phyloP scores from a whole-genome alignment of 768 basidiomycete species.

The Hygrophorus russula region DNA sequence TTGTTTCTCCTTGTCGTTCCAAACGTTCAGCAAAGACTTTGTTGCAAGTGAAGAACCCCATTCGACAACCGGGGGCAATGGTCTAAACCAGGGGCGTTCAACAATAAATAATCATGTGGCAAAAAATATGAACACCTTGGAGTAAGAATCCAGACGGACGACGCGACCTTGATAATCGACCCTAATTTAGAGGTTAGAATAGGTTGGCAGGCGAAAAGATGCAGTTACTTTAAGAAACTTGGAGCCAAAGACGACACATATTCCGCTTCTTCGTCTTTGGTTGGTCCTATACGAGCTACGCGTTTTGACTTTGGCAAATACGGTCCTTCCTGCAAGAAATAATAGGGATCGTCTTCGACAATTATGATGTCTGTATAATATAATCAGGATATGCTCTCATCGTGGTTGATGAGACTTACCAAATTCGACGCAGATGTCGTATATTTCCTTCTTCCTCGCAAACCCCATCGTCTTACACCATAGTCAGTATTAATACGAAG shows the following conservation, averaged over 20 bases:
- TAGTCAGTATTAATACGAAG: not conserved
- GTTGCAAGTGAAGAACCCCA: constrained; percentile 76
- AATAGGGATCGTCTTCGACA: constrained; percentile 78
- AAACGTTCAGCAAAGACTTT: constrained; percentile 68
- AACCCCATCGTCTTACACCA: constrained; percentile 43
- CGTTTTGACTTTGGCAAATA: constrained; percentile 37
- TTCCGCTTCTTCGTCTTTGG: constrained; percentile 26
- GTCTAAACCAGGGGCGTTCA: constrained; percentile 30
- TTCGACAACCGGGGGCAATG: constrained; percentile 63
- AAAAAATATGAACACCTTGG: constrained; percentile 35
- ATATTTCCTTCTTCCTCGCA: constrained; percentile 65
- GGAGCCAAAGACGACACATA: constrained; percentile 50
- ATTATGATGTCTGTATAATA: constrained; percentile 50
- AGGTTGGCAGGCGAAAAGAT: not conserved
- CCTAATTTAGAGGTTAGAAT: constrained; percentile 16
- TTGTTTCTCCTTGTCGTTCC: constrained; percentile 56
- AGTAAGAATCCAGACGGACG: constrained; percentile 72
- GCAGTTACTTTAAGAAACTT: constrained; percentile 41
- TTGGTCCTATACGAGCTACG: constrained; percentile 3
- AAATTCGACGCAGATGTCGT: constrained; percentile 74
- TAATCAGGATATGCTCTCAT: not conserved
- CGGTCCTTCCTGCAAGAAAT: constrained; percentile 53
- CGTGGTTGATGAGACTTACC: constrained; percentile 24
- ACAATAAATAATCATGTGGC: not conserved
- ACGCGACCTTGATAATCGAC: constrained; percentile 77